These are phyloP conservation scores for Trypethelium eluteriae DNA, from an alignment of 495 filamentous ascomycete genomes.

Conservation along the genomic window DNA sequence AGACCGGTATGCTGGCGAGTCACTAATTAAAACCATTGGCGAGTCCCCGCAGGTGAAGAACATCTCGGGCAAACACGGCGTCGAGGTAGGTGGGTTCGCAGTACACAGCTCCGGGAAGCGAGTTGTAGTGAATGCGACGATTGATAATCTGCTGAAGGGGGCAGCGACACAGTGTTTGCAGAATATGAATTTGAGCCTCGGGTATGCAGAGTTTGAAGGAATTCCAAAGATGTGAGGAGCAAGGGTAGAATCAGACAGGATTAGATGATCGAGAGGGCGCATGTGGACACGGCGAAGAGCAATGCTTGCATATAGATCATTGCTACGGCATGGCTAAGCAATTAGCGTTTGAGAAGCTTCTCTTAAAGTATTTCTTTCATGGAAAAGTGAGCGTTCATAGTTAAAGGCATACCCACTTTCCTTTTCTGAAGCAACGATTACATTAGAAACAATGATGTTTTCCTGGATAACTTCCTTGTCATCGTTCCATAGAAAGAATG, in stretches of 20 bases:
- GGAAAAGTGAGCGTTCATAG: slow-evolving; percentile 9
- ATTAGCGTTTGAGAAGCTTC: neutral
- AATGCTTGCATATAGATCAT: neutral
- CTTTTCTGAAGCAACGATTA: too few species aligned
- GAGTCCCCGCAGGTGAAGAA: slow-evolving; percentile 81
- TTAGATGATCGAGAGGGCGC: neutral
- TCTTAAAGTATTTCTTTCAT: neutral
- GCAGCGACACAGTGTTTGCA: slow-evolving; percentile 94
- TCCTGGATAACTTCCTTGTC: too few species aligned
- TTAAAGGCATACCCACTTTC: neutral
- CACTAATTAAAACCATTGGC: slow-evolving; percentile 83
- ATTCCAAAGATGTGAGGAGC: slow-evolving; percentile 58
- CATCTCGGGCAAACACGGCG: slow-evolving; percentile 83
- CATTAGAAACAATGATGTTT: too few species aligned
- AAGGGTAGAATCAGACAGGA: neutral
- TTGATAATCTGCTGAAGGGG: slow-evolving; percentile 95
- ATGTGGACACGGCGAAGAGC: neutral
- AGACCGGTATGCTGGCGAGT: slow-evolving; percentile 91
- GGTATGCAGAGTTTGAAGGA: slow-evolving; percentile 87
- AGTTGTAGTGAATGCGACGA: slow-evolving; percentile 92
- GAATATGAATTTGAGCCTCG: slow-evolving; percentile 95
- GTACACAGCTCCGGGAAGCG: slow-evolving; percentile 82
- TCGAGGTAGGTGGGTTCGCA: slow-evolving; percentile 91
- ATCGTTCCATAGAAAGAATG: too few species aligned
- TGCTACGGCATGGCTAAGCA: neutral